Base-by-base conservation (phyloP, 2,329 filamentous ascomycete species). In the Chaetoscypha palmicola region DNA sequence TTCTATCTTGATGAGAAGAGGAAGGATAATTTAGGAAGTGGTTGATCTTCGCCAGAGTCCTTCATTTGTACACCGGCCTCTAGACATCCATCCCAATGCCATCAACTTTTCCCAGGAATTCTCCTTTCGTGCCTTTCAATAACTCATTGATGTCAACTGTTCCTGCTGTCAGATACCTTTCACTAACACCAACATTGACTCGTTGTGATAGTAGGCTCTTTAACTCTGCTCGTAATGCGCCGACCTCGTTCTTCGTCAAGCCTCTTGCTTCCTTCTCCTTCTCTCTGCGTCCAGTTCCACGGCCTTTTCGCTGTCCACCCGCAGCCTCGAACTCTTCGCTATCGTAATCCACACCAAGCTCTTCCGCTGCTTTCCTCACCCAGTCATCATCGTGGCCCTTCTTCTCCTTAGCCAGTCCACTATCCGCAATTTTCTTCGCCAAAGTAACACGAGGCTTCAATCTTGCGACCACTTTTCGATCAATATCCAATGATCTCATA, bases 331-430 rank as follows among this genome's bases (percentile, higher is more conserved):
- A 83, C 35, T 94, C 88, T 26, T 94, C 89, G 48, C 80, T 85
- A 60, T 97, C 89, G 61, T 94, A 95, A 41, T 96, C 91, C 0
- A 97, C 86, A 1, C 92, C 92, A 0, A 98, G 72, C 52, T 97
- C 91, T 46, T 96, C 89, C 0, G 92, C 92, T 0, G 89, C 90
- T 37, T 77, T 78, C 33, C 79, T 79, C 56, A 97, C 70, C 80
- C 90, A 92, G 44, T 87, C 79, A 53, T 95, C 86, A 55, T 94
- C 86, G 57, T 84, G 83, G 43, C 78, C 79, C 8, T 83, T 79
- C 66, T 91, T 94, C 61, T 94, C 87, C 66, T 95, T 95, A 5
- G 90, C 91, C 7, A 92, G 76, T 1, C 73, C 72, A 1, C 85
- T 77, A 58, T 97, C 91, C 1, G 89, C 84, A 11, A 98, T 81